phyloP scores from a whole-genome alignment of 2,329 filamentous ascomycete genomes.

The Sclerotinia nivalis region DNA sequence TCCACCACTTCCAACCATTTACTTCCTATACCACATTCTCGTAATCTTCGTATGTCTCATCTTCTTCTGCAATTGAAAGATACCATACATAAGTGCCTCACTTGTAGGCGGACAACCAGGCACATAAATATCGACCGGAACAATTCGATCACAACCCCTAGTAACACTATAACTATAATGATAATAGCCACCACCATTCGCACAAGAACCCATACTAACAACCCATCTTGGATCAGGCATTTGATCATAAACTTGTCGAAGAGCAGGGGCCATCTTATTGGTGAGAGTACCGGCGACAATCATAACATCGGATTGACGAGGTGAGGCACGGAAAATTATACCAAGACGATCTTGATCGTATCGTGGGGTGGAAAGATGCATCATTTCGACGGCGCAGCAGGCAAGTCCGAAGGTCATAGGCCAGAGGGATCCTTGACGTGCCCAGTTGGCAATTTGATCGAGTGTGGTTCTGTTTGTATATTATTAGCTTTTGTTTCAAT shows the following conservation, averaged over 20 bases:
- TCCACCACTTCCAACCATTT: background rate
- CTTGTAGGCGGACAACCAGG: slow-evolving; percentile 68
- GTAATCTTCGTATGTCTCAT: slow-evolving; percentile 29
- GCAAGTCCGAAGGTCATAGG: slow-evolving; percentile 86
- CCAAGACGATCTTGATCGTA: slow-evolving; percentile 88
- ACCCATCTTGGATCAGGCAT: slow-evolving; percentile 93
- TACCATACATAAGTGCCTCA: slow-evolving; percentile 62
- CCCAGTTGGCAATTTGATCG: slow-evolving; percentile 82
- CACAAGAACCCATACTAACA: slow-evolving; percentile 78
- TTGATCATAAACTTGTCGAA: slow-evolving; percentile 91
- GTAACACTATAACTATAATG: slow-evolving; percentile 82
- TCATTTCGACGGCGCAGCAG: slow-evolving; percentile 91
- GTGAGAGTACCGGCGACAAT: slow-evolving; percentile 90
- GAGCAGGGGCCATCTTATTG: slow-evolving; percentile 93
- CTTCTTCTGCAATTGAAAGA: slow-evolving; percentile 27
- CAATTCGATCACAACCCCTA: slow-evolving; percentile 72
- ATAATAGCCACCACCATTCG: slow-evolving; percentile 83
- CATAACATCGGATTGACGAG: slow-evolving; percentile 88
- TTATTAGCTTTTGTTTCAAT: slow-evolving; percentile 12
- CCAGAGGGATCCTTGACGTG: slow-evolving; percentile 81
- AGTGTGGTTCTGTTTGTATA: slow-evolving; percentile 63
- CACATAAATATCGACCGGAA: slow-evolving; percentile 79
- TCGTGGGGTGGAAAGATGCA: slow-evolving; percentile 83
- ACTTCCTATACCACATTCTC: slow-evolving; percentile 30
- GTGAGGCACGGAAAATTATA: slow-evolving; percentile 88